Percentiles rank a stretch among this genome's conserved stretches.
These are phyloP conservation scores for Ophioceras dolichostomum DNA, from an alignment of 2,329 filamentous ascomycete genomes.

Conservation along the genomic window DNA sequence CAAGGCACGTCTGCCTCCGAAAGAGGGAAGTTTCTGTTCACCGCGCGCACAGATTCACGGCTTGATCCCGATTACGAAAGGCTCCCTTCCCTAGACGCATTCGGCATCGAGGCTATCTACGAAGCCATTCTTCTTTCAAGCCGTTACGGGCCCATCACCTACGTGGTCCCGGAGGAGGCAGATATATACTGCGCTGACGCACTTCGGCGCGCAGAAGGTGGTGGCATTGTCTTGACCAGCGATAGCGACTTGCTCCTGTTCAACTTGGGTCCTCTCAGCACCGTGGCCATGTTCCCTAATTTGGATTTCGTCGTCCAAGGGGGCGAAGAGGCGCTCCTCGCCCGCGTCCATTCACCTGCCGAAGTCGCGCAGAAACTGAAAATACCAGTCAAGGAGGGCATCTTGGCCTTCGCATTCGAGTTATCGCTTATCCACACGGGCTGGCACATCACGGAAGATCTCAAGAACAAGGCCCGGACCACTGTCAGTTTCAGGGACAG, in stretches of 20 bases:
- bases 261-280: slow-evolving; percentile 48
- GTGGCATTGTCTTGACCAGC: slow-evolving; percentile 56
- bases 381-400: slow-evolving; percentile 10
- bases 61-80: too few species aligned
- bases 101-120: slow-evolving; percentile 66
- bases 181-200: slow-evolving; percentile 66
- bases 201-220: slow-evolving; percentile 35
- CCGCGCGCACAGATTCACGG: too few species aligned
- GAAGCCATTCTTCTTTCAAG: slow-evolving; percentile 47
- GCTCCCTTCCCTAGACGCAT: too few species aligned
- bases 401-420: slow-evolving; percentile 19
- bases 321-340: slow-evolving; percentile 5
- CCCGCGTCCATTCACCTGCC: slow-evolving; percentile 10
- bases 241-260: slow-evolving; percentile 80
- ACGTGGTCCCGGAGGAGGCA: slow-evolving; percentile 71
- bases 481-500: slow-evolving; percentile 4
- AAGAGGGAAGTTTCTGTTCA: too few species aligned
- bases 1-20: too few species aligned
- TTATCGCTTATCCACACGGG: slow-evolving; percentile 16
- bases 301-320: slow-evolving; percentile 26
- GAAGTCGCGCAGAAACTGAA: slow-evolving; percentile 13
- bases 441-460: slow-evolving; percentile 11
- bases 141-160: slow-evolving; percentile 27
- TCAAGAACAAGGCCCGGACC: slow-evolving; percentile 11
- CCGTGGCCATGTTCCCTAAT: slow-evolving; percentile 58